Evolutionary conservation across 768 basidiomycete species (phyloP).

Genomic region (Stropharia rugosoannulata): DNA sequence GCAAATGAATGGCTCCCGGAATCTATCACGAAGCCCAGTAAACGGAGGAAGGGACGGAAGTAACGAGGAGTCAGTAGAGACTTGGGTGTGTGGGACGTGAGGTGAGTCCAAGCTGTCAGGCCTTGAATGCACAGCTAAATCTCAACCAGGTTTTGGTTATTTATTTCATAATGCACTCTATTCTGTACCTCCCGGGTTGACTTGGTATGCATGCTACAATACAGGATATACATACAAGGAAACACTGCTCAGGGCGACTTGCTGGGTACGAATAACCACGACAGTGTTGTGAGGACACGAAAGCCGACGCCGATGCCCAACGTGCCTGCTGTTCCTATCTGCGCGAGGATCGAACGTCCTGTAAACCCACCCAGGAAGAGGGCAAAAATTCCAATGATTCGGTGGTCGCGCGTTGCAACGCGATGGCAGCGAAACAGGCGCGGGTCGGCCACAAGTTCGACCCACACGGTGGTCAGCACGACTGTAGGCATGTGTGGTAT

Average conservation of each 20-base stretch:
- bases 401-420: slow-evolving; percentile 68
- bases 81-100: neutral
- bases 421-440: slow-evolving; percentile 57
- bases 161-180: neutral
- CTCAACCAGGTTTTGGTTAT: too few relatives aligned
- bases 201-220: neutral
- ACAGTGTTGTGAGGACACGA: slow-evolving; percentile 56
- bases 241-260: slow-evolving; percentile 7
- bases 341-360: slow-evolving; percentile 56
- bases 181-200: neutral
- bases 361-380: slow-evolving; percentile 79
- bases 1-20: slow-evolving; percentile 54
- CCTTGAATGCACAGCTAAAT: neutral
- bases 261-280: slow-evolving; percentile 67
- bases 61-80: neutral
- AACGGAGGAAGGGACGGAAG: slow-evolving; percentile 33
- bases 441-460: slow-evolving; percentile 84
- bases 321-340: slow-evolving; percentile 59
- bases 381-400: slow-evolving; percentile 59
- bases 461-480: slow-evolving; percentile 87
- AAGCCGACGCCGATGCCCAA: slow-evolving; percentile 69
- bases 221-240: neutral
- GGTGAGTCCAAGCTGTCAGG: neutral
- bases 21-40: slow-evolving; percentile 41
- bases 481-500: slow-evolving; percentile 36